Evolutionary conservation across 2,329 filamentous ascomycete genomes (phyloP).

Genomic region (Curvularia hawaiiensis): DNA sequence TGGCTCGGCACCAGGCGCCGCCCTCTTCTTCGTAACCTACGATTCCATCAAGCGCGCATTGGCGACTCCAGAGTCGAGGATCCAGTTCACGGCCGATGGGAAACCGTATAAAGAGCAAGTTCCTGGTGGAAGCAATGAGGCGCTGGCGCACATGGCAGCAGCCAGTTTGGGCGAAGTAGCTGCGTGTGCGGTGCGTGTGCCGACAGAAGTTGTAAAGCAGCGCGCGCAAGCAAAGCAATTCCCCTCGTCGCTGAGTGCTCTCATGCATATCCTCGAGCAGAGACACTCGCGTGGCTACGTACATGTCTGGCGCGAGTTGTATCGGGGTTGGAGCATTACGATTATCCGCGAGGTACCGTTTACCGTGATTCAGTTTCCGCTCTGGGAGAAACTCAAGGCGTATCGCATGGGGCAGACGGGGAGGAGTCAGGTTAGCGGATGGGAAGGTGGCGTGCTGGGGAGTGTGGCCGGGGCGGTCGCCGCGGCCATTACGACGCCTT

Average conservation of each 20-base stretch:
- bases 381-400: slow-evolving; percentile 92
- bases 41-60: slow-evolving; percentile 65
- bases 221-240: slow-evolving; percentile 87
- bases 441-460: slow-evolving; percentile 84
- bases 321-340: slow-evolving; percentile 90
- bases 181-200: slow-evolving; percentile 89
- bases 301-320: slow-evolving; percentile 80
- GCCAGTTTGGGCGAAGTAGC: slow-evolving; percentile 87
- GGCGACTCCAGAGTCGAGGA: slow-evolving; percentile 14
- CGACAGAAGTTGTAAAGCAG: slow-evolving; percentile 97
- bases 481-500: slow-evolving; percentile 85
- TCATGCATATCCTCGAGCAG: slow-evolving; percentile 68
- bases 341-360: slow-evolving; percentile 97
- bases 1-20: slow-evolving; percentile 90
- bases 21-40: slow-evolving; percentile 97
- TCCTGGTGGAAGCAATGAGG: slow-evolving; percentile 27
- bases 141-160: slow-evolving; percentile 74
- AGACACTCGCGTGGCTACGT: slow-evolving; percentile 48
- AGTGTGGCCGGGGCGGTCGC: slow-evolving; percentile 83
- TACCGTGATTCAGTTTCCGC: slow-evolving; percentile 93
- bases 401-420: slow-evolving; percentile 59
- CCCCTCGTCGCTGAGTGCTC: slow-evolving; percentile 68
- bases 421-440: slow-evolving; percentile 65
- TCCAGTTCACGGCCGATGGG: slow-evolving; percentile 33
- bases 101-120: slow-evolving; percentile 31